Percentiles rank a stretch among this genome's conserved stretches.
phyloP scores from a whole-genome alignment of 73 alveolate species.

The Paramecium caudatum region DNA sequence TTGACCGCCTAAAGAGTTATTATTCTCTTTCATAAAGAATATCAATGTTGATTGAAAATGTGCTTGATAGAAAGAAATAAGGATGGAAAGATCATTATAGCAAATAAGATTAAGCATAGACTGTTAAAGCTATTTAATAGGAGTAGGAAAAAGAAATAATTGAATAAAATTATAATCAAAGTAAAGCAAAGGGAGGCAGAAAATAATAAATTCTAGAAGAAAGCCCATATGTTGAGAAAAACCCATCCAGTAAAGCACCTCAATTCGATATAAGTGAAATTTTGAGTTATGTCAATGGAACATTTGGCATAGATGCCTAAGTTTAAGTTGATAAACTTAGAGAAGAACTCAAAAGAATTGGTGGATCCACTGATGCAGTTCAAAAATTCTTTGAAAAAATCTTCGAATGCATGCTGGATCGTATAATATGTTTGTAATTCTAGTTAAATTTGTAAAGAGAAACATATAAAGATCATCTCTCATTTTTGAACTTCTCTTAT shows the following conservation, averaged over 20 bases:
- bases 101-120: slow-evolving; percentile 34
- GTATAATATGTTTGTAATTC: neutral
- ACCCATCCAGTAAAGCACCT: neutral
- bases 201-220: neutral
- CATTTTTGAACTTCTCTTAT: slow-evolving; percentile 1
- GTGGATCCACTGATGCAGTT: neutral
- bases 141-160: slow-evolving; percentile 19
- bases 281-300: neutral
- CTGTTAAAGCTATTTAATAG: slow-evolving; percentile 13
- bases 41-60: slow-evolving; percentile 1
- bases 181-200: neutral
- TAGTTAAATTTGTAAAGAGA: neutral
- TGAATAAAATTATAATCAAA: slow-evolving; percentile 31
- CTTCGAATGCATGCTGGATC: slow-evolving; percentile 1
- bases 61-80: slow-evolving; percentile 12
- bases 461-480: neutral
- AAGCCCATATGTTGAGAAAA: slow-evolving; percentile 23
- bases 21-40: slow-evolving; percentile 21
- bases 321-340: neutral
- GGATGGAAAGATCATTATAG: slow-evolving; percentile 59
- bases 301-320: neutral
- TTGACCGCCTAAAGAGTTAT: neutral
- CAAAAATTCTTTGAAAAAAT: neutral
- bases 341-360: slow-evolving; percentile 47
- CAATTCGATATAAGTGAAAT: slow-evolving; percentile 32